Percentiles rank a stretch among this genome's conserved stretches.
phyloP scores from a whole-genome alignment of 192 early-diverging fungal genomes.

The Coemansia sp. region DNA sequence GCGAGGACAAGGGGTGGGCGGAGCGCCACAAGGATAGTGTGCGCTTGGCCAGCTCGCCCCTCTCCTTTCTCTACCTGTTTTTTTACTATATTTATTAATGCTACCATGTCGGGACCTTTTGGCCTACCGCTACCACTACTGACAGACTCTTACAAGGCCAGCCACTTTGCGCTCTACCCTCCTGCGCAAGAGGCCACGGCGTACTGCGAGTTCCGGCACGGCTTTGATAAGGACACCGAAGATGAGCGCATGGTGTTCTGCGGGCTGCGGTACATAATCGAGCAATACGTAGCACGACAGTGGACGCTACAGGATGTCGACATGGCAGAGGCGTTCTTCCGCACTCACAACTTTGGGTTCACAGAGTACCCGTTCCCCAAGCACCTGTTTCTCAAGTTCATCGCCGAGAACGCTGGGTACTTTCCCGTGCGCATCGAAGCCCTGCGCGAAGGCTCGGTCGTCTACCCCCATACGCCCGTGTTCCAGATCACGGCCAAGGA shows the following conservation, averaged over 20 bases:
- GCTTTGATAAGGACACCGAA: constrained; percentile 61
- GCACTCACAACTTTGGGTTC: constrained; percentile 69
- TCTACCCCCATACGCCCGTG: constrained; percentile 79
- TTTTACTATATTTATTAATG: neutral
- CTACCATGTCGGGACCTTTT: constrained; percentile 48
- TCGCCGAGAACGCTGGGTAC: constrained; percentile 77
- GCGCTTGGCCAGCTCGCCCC: no score
- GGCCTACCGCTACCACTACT: constrained; percentile 65
- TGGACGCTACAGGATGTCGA: constrained; percentile 74
- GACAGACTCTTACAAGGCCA: constrained; percentile 85
- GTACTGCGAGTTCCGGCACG: constrained; percentile 77
- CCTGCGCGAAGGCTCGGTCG: constrained; percentile 76
- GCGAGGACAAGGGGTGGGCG: no score
- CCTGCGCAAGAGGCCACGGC: constrained; percentile 69
- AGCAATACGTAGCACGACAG: constrained; percentile 63
- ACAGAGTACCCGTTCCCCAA: constrained; percentile 73
- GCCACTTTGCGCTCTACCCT: constrained; percentile 75
- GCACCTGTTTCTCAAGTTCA: constrained; percentile 72
- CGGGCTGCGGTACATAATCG: constrained; percentile 83
- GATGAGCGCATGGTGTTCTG: constrained; percentile 81
- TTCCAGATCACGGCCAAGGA: constrained; percentile 74
- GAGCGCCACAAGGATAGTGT: no score
- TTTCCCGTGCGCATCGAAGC: constrained; percentile 82
- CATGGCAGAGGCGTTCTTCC: constrained; percentile 66
- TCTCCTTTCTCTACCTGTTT: no score